Percentiles rank a stretch among this genome's conserved stretches.
These are phyloP conservation scores for Tolypocladium tropicale DNA, from an alignment of 2,329 filamentous ascomycete species.

Conservation along the genomic window DNA sequence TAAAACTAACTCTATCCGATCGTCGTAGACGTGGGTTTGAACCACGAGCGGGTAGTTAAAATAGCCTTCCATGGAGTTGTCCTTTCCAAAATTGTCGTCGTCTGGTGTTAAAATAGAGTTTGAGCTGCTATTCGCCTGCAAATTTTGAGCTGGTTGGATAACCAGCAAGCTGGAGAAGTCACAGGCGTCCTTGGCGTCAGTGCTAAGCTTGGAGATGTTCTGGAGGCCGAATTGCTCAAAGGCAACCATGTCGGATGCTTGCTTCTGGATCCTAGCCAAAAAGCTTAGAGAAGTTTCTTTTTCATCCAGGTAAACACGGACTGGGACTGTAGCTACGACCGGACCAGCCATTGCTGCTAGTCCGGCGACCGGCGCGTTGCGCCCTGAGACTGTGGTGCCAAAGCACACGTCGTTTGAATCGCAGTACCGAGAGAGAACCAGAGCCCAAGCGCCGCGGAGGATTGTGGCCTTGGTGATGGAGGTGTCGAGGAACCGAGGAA, in stretches of 20 bases:
- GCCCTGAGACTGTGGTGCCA: conserved; percentile 13
- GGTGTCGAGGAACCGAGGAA: not conserved
- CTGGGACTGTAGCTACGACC: conserved; percentile 9
- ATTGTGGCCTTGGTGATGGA: conserved; percentile 8
- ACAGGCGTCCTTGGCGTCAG: not conserved
- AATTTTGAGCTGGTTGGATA: not conserved
- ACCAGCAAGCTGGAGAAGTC: conserved; percentile 1
- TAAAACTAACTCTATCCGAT: too few relatives aligned
- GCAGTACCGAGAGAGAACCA: conserved; percentile 9
- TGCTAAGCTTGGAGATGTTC: conserved; percentile 2
- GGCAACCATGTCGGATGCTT: conserved; percentile 6
- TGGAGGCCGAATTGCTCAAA: conserved; percentile 9
- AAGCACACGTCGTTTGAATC: conserved; percentile 12
- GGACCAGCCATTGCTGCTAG: conserved; percentile 12
- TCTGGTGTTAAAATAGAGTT: not conserved
- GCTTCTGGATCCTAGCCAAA: conserved; percentile 7
- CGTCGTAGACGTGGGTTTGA: too few relatives aligned
- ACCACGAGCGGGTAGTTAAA: too few relatives aligned
- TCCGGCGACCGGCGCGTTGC: conserved; percentile 10
- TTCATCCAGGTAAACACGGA: conserved; percentile 2
- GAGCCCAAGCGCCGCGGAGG: conserved; percentile 17
- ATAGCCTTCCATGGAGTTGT: too few relatives aligned
- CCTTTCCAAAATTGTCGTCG: not conserved
- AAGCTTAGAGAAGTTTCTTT: conserved; percentile 3
- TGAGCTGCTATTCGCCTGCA: not conserved